Base-by-base conservation (phyloP, 495 filamentous ascomycete genomes). In the Amphirosellinia nigrospora region DNA sequence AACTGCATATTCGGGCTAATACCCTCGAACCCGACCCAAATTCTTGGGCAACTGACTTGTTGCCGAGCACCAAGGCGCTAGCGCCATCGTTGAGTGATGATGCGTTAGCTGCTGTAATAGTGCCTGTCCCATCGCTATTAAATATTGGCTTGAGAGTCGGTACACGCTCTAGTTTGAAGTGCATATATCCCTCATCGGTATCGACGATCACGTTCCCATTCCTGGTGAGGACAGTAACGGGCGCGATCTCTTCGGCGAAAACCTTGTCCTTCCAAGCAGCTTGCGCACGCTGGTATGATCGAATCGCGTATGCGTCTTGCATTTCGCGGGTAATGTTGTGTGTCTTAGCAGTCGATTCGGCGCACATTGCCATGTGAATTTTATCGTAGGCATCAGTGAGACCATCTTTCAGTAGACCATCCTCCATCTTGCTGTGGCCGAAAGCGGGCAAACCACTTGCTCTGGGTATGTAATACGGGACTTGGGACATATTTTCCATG, bases 351-450 rank as follows among this genome's bases (percentile, higher is more conserved):
- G 94, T 97, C 67, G 91, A 90, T 83, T 99, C 96, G n/a, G 95
- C 96, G 76, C 96, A 99, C 68, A 94, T 92, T 9, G 96, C 96
- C 96, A 99, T 99, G 78, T 97, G 95, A 75, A 98, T 90, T 76
- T 97, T 86, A 79, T 97, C 93, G 80, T 98, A 99, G 28, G 97
- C 94, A 81, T 99, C 96, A 88, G 94, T 97, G 46, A 99, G 83
- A 10, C 96, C 96, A 76, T 99, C 96, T 80, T 94, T 97, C 74
- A 98, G 92, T 74, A 99, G 80, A 4, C 96, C 96, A 77, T 99
- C 96, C 79, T 95, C 90, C 79, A 95, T 82, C 78, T 90, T 90
- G 74, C 96, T 84, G 70, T 96, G 89, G 41, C 96, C 96, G 73
- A 97, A 97, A 0, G 92, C 81, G 5, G 94, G 92, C 72, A 94